Base-by-base conservation (phyloP, 257 asterid species). In the Nyctanthes arbortristis region DNA sequence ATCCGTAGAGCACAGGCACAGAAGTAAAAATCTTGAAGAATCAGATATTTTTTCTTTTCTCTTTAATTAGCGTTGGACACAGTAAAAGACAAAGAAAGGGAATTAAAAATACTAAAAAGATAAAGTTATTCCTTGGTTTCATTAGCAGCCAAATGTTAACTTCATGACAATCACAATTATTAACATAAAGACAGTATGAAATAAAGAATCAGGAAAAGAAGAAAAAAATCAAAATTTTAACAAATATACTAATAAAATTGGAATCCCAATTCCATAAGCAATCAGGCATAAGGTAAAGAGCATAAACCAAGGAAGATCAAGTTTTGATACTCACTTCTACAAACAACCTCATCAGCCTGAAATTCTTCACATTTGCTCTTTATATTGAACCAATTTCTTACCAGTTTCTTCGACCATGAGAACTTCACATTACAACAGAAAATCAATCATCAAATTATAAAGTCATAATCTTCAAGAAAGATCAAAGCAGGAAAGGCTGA, bases 381-480 rank as follows among this genome's bases (percentile, higher is more conserved):
- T 67, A 78, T 63, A 61, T 79, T 90, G 87, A 92, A 84, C 96
- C 91, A 90, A 76, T 84, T 92, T 65, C 95, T 78, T 62, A 90
- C 84, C 85, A 84, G 40, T 70, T 61, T 83, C 73, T 80, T 80
- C 20, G 88, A 67, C 88, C 88, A 83, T 20, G 85, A 83, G 49
- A 75, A 73, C 83, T 79, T 67, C 77, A 75, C 35, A 62, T 75
- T 61, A 75, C 59, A 70, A n/a, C n/a, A 67, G 39, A 31, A 61
- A 71, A 43, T 33, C 60, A 73, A 67, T 32, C 67, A 75, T 39
- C 73, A n/a, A 76, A 20, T 30, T 5, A 49, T 13, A 22, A 40
- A 34, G 28, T 52, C 5, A 63, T 72, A 59, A 65, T 29, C 66
- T 39, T 64, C 28, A 25, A 37, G 31, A 54, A 67, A 25, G n/a